Percentiles rank a stretch among this genome's conserved stretches.
Evolutionary conservation across 2,329 filamentous ascomycete genomes (phyloP).

Genomic region (Epichloe uncinata): DNA sequence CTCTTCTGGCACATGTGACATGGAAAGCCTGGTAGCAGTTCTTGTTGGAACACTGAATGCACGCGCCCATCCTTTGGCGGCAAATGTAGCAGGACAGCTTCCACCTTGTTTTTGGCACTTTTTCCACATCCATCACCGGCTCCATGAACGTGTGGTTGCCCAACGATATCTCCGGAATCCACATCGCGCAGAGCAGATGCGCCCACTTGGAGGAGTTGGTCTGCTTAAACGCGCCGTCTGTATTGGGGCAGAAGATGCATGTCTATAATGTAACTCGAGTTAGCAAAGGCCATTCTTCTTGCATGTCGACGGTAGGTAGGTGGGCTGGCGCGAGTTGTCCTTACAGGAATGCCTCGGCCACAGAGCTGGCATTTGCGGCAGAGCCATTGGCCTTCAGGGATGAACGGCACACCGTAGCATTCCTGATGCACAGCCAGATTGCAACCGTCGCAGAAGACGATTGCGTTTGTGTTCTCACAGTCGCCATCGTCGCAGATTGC

Average conservation of each 20-base stretch:
- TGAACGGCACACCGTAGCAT: constrained; percentile 97
- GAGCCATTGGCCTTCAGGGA: constrained; percentile 96
- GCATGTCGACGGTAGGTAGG: not conserved
- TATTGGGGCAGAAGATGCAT: constrained; percentile 97
- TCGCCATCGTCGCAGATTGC: constrained; percentile 98
- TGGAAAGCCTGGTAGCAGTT: constrained; percentile 95
- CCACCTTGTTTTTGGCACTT: constrained; percentile 91
- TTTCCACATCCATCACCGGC: constrained; percentile 94
- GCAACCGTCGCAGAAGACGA: constrained; percentile 97
- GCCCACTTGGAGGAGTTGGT: constrained; percentile 95
- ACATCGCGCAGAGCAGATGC: constrained; percentile 90
- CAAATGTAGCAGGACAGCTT: constrained; percentile 93
- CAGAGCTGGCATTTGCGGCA: constrained; percentile 95
- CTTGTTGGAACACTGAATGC: constrained; percentile 97
- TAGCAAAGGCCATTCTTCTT: not conserved
- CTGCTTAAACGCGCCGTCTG: constrained; percentile 95
- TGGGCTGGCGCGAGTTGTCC: constrained; percentile 12
- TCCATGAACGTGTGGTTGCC: constrained; percentile 98
- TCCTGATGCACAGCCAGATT: constrained; percentile 97
- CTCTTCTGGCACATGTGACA: constrained; percentile 84
- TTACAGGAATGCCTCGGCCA: constrained; percentile 73
- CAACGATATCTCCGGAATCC: constrained; percentile 94
- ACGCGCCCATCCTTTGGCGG: constrained; percentile 93
- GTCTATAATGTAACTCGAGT: constrained; percentile 34
- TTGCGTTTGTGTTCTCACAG: constrained; percentile 97